Conservation (phyloP, 768 basidiomycete species). For the Epithele typhae region DNA sequence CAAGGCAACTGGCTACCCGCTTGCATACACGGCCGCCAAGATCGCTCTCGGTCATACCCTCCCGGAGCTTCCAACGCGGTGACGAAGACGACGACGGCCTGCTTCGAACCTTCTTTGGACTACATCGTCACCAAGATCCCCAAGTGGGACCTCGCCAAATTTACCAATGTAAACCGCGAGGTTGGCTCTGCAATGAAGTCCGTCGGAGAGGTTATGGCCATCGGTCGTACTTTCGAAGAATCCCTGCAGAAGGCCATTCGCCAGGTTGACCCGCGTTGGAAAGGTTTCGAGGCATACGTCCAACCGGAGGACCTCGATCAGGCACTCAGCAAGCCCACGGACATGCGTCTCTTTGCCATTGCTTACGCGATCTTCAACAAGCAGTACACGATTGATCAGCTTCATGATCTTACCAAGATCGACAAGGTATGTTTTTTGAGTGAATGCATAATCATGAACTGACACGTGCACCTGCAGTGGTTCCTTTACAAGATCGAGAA, state of each 20-base stretch:
- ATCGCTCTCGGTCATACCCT: slow-evolving; percentile 97
- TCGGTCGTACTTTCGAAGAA: slow-evolving; percentile 98
- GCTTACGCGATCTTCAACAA: slow-evolving; percentile 97
- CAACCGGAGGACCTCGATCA: slow-evolving; percentile 80
- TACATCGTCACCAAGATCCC: slow-evolving; percentile 99
- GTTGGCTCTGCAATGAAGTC: slow-evolving; percentile 99
- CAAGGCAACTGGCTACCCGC: slow-evolving; percentile 97
- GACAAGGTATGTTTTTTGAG: slow-evolving; percentile 63
- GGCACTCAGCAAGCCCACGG: slow-evolving; percentile 81
- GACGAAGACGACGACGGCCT: slow-evolving; percentile 98
- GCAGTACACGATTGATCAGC: slow-evolving; percentile 81
- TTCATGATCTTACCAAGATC: slow-evolving; percentile 96
- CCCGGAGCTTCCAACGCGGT: slow-evolving; percentile 97
- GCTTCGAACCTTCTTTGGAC: slow-evolving; percentile 97
- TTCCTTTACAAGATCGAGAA: slow-evolving; percentile 99
- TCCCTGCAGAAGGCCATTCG: slow-evolving; percentile 97
- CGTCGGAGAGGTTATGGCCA: slow-evolving; percentile 99
- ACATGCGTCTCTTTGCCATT: slow-evolving; percentile 94
- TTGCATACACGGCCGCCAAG: slow-evolving; percentile 99
- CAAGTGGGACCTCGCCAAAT: slow-evolving; percentile 99
- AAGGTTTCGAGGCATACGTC: slow-evolving; percentile 95
- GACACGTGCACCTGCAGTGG: slow-evolving; percentile 52
- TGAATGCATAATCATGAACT: neutral
- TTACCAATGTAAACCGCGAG: slow-evolving; percentile 89
- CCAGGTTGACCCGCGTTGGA: slow-evolving; percentile 94